phyloP scores from a whole-genome alignment of 306 rosid species.

The Delonix regia region DNA sequence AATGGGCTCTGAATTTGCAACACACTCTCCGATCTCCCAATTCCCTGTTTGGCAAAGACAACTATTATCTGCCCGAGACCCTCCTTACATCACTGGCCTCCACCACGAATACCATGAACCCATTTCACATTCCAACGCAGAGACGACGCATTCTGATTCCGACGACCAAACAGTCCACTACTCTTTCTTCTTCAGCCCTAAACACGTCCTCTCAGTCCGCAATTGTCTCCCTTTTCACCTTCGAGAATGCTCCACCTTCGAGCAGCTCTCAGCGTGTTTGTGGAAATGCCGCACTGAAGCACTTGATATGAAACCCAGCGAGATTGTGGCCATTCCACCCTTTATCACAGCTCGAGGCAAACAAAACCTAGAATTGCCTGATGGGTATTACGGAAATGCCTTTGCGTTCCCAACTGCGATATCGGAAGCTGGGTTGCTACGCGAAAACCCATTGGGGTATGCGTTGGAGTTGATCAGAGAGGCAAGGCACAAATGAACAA shows the following conservation, averaged over 20 bases:
- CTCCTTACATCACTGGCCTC: constrained; percentile 8
- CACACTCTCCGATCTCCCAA: background rate
- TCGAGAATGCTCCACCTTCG: constrained; percentile 12
- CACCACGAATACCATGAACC: constrained; percentile 27
- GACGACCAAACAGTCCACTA: background rate
- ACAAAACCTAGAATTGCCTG: background rate
- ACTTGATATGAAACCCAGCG: constrained; percentile 14
- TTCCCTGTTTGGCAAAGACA: constrained; percentile 31
- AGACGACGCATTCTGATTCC: background rate
- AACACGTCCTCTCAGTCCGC: constrained; percentile 1
- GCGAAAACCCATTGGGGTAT: constrained; percentile 23
- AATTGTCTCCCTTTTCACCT: background rate
- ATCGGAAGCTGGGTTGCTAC: constrained; percentile 7
- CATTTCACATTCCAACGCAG: background rate
- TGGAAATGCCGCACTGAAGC: constrained; percentile 39
- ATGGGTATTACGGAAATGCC: constrained; percentile 38
- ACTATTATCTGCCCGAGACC: constrained; percentile 5
- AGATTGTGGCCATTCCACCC: constrained; percentile 20
- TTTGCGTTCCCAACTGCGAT: constrained; percentile 27
- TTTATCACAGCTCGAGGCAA: constrained; percentile 31
- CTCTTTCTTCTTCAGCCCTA: constrained; percentile 32
- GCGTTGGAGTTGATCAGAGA: constrained; percentile 25
- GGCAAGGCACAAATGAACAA: constrained; percentile 23
- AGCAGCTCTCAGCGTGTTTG: constrained; percentile 16
- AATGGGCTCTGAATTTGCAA: constrained; percentile 18